phyloP scores from a whole-genome alignment of 1,284 basidiomycete genomes.

The Inonotus obliquus region DNA sequence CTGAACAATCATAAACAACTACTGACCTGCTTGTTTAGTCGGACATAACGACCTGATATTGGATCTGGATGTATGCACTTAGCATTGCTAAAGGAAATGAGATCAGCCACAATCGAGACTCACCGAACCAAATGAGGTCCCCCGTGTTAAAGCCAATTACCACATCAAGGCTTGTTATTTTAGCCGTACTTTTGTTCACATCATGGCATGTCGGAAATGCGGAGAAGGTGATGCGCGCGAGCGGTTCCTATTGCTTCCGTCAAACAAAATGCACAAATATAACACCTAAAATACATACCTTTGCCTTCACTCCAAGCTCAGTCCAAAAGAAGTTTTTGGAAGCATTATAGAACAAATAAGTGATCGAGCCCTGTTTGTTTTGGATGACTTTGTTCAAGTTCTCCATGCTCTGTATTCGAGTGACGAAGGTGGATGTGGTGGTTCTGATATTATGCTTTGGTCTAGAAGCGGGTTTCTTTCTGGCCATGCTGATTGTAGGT shows the following conservation, averaged over 20 bases:
- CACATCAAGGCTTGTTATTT: conserved; percentile 78
- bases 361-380: conserved; percentile 76
- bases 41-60: conserved; percentile 78
- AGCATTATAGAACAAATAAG: conserved; percentile 81
- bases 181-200: conserved; percentile 76
- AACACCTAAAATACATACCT: conserved; percentile 44
- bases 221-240: conserved; percentile 83
- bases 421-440: conserved; percentile 86
- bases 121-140: conserved; percentile 90
- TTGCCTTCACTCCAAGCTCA: conserved; percentile 72
- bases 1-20: background rate
- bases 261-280: background rate
- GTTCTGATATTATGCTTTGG: conserved; percentile 88
- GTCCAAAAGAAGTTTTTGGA: conserved; percentile 80
- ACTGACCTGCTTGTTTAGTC: conserved; percentile 86
- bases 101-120: conserved; percentile 22
- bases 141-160: conserved; percentile 92
- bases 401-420: conserved; percentile 75
- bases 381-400: conserved; percentile 70
- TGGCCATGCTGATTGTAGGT: conserved; percentile 36
- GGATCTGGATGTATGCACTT: conserved; percentile 50
- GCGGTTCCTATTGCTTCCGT: conserved; percentile 61
- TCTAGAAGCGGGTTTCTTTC: conserved; percentile 60
- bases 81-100: background rate
- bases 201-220: conserved; percentile 87